Conservation (phyloP, 768 basidiomycete species). For the Clitopilus hobsonii region DNA sequence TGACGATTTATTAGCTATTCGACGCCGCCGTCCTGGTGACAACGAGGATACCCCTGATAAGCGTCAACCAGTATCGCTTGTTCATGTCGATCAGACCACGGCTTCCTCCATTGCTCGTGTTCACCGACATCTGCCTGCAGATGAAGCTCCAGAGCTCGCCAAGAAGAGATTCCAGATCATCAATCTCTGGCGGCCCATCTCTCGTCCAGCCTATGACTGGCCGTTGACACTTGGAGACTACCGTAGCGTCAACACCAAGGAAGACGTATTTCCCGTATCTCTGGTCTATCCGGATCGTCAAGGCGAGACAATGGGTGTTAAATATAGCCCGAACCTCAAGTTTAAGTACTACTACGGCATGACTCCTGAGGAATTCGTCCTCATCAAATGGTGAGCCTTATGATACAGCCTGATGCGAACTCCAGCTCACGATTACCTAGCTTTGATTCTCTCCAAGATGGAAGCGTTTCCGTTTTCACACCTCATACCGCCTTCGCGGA, state of each 20-base stretch:
- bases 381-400: conserved; percentile 50
- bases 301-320: conserved; percentile 47
- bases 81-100: conserved; percentile 37
- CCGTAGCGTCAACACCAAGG: conserved; percentile 33
- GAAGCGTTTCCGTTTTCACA: conserved; percentile 38
- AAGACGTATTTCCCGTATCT: conserved; percentile 40
- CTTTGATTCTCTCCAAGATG: conserved; percentile 35
- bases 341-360: conserved; percentile 49
- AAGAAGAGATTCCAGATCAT: conserved; percentile 52
- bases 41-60: conserved; percentile 19
- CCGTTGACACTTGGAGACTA: conserved; percentile 51
- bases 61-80: conserved; percentile 30
- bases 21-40: conserved; percentile 26
- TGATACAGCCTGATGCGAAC: background rate
- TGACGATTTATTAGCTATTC: conserved; percentile 20
- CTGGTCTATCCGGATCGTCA: conserved; percentile 45
- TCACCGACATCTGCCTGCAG: conserved; percentile 32
- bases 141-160: conserved; percentile 32
- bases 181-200: conserved; percentile 58
- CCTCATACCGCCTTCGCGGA: conserved; percentile 52
- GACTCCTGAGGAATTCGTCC: conserved; percentile 41
- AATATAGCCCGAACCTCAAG: conserved; percentile 38
- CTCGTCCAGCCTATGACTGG: conserved; percentile 40
- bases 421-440: conserved; percentile 13
- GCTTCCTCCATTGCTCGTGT: conserved; percentile 30